Evolutionary conservation across 2,329 filamentous ascomycete genomes (phyloP), one percentile per base, ranked within the genome.

Genomic region (Stagonosporopsis rhizophila): DNA sequence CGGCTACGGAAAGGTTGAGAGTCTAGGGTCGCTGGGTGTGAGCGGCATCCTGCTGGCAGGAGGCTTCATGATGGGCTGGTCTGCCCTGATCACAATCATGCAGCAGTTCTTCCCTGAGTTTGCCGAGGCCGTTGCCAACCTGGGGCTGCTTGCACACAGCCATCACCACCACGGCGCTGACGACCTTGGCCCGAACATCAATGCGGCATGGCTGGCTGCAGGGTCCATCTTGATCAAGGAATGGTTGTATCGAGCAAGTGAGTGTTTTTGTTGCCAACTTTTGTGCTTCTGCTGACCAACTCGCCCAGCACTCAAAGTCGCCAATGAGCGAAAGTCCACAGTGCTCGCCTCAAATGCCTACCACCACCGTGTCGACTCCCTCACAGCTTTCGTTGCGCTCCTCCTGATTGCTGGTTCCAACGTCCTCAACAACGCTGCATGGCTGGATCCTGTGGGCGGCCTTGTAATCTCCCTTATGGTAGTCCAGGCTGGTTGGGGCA

Each of bases 1-100:
- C 68, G 95, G 95, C 1, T 99, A 96, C 73, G 95, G 95, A 73
- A 99, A 99, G 80, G 86, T 99, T n/a, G 95, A 99, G 81, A 96
- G 92, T 69, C 79, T 99, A 72, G 95, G 95, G 19, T 95, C 92
- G 20, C 80, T 99, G 56, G 95, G 94, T 15, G 95, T 99, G 30
- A 97, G 93, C 66, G 88, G 92, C 61, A 90, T 99, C 79, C 82
- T 99, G 67, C 84, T 99, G 2, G 87, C 89, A 44, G 95, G 95
- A 60, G 95, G 95, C 46, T 79, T 96, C 60, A 92, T 96, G 75
- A 98, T 99, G 89, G 92, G 92, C 61, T 86, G 77, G 75, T 81
- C 76, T 80, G 89, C 73, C 78, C 80, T 70, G 85, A 90, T 78
- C 73, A 83, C 62, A 81, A 89, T 79, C 35, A 75, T 71, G 55